A percentile compares a stretch with the other conserved stretches of the same genome.
Conservation (phyloP, 805 yeast species). For the Ogataea trehalophila region DNA sequence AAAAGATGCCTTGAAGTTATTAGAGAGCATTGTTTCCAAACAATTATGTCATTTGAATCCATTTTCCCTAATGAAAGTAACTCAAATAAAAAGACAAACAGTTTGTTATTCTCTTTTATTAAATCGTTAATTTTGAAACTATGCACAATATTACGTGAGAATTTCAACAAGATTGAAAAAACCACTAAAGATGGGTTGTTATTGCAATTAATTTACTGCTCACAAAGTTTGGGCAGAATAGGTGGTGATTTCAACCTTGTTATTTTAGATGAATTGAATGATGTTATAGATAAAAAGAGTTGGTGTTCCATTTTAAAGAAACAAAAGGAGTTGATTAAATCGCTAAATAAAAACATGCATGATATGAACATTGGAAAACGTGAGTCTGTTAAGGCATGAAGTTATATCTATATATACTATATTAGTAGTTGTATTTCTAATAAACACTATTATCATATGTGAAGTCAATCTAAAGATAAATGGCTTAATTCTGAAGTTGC, state of each 20-base stretch:
- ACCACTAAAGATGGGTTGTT: slow-evolving; percentile 60
- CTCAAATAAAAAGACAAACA: slow-evolving; percentile 14
- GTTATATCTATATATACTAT: not conserved
- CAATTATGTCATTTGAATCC: slow-evolving; percentile 61
- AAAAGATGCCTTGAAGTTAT: slow-evolving; percentile 79
- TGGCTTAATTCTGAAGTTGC: too few species aligned
- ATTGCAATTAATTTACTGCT: slow-evolving; percentile 80
- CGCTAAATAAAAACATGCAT: slow-evolving; percentile 10
- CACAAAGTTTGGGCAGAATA: slow-evolving; percentile 73
- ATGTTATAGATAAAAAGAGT: slow-evolving; percentile 31
- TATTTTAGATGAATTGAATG: slow-evolving; percentile 36
- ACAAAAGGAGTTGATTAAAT: slow-evolving; percentile 35
- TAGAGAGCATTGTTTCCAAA: slow-evolving; percentile 76
- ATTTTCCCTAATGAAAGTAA: slow-evolving; percentile 45
- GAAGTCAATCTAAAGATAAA: too few species aligned
- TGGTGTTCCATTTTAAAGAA: slow-evolving; percentile 41
- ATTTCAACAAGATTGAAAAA: slow-evolving; percentile 32
- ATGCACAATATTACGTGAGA: slow-evolving; percentile 27
- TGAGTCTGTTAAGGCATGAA: not conserved
- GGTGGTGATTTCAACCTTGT: slow-evolving; percentile 65
- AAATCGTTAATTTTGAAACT: slow-evolving; percentile 29
- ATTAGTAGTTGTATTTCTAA: too few species aligned
- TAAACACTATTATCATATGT: too few species aligned
- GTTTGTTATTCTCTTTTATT: slow-evolving; percentile 36
- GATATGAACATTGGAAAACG: not conserved